Percentiles rank a stretch among this genome's conserved stretches.
These are phyloP conservation scores for Dryas integrifolia DNA, from an alignment of 331 rosid species.

Conservation along the genomic window DNA sequence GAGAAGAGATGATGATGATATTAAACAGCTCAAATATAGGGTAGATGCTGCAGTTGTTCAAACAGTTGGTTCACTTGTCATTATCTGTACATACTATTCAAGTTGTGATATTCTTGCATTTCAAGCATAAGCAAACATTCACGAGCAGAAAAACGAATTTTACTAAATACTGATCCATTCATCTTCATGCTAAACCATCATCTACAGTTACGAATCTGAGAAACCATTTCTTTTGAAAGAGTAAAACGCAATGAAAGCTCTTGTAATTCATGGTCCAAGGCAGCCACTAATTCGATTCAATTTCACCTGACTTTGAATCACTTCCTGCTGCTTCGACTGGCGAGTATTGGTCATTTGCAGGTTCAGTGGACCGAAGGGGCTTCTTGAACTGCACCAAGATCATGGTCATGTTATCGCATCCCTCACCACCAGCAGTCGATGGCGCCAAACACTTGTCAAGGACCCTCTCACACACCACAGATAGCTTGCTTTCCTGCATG, in stretches of 20 bases:
- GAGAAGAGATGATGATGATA: neutral
- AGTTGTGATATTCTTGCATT: neutral
- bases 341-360: conserved; percentile 39
- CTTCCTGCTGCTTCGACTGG: conserved; percentile 30
- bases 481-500: conserved; percentile 72
- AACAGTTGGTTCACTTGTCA: neutral
- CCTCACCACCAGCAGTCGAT: conserved; percentile 72
- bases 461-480: conserved; percentile 77
- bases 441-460: conserved; percentile 90
- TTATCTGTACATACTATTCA: conserved; percentile 27
- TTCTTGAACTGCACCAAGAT: conserved; percentile 86
- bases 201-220: conserved; percentile 29
- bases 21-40: neutral
- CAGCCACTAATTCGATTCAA: conserved; percentile 31
- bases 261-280: conserved; percentile 1
- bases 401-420: conserved; percentile 99
- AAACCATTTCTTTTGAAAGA: conserved; percentile 10
- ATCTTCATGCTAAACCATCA: conserved; percentile 21
- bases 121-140: conserved; percentile 13
- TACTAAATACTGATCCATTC: conserved; percentile 7
- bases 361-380: conserved; percentile 37
- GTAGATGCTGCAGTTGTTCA: neutral
- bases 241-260: neutral
- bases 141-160: conserved; percentile 4
- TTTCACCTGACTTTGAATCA: conserved; percentile 33